Base-by-base conservation (phyloP, 2,329 filamentous ascomycete species). In the Penicillium sp. region DNA sequence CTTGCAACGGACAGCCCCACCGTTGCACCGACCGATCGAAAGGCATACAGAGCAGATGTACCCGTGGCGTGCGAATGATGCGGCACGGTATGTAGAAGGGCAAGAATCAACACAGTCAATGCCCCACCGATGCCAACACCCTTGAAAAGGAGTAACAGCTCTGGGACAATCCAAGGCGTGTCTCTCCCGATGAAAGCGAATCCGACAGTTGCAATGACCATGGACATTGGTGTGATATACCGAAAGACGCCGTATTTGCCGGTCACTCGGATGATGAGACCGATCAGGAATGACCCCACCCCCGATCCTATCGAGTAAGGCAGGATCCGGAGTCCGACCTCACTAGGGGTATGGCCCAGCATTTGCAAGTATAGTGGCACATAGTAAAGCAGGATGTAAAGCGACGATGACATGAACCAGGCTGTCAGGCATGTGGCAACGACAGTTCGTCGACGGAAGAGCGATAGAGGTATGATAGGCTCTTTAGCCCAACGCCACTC, bases 391-490 rank as follows among this genome's bases (percentile, higher is more conserved):
- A 52, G 45, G 11, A 47, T 43, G 20, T 49, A 50, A 18, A 49
- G 44, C 6, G 45, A 28, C 44, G 49, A 48, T 11, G 49, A 48
- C 47, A 50, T 40, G 34, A 55, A 55, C 52, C 49, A 52, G 3
- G 44, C 47, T 3, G 49, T 50, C 32, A 55, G 35, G 22, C 52
- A 55, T 7, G 47, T 35, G n/a, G 49, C 46, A 13, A 48, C 39
- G 3, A 55, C 49, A 4, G 44, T 55, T 2, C 44, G 49, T 20
- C 24, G 24, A 13, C 44, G 42, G 26, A 55, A 52, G 1, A 52
- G 42, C n/a, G 44, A 48, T 13, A 55, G 16, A 4, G 49, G 49
- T 23, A 55, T 55, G 14, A 55, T 52, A 31, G 49, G 52, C 29
- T 55, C 52, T 11, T 32, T 44, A 1, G 46, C 47, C 49, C 46